These are phyloP conservation scores for Ceratobasidium sp. DNA, from an alignment of 1,284 basidiomycete genomes.

Conservation along the genomic window DNA sequence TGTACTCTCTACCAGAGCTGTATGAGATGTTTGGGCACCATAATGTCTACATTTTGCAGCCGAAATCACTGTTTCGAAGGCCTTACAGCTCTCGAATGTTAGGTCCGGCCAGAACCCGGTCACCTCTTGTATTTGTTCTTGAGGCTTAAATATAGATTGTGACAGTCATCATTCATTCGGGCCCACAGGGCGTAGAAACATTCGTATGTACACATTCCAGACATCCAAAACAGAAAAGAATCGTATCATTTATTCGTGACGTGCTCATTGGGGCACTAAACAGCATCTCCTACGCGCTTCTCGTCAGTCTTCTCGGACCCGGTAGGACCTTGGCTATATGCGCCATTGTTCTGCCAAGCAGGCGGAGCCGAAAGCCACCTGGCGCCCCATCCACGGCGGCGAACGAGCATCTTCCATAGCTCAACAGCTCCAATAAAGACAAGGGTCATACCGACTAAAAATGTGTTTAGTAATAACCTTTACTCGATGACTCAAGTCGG, in stretches of 20 bases:
- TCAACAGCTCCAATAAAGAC: slow-evolving; percentile 42
- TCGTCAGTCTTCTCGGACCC: slow-evolving; percentile 17
- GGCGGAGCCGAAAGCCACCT: slow-evolving; percentile 38
- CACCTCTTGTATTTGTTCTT: neutral
- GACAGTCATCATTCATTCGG: slow-evolving; percentile 5
- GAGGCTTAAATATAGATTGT: neutral
- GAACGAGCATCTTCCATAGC: slow-evolving; percentile 43
- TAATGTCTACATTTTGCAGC: too few species aligned
- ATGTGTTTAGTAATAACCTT: neutral
- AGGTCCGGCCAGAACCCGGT: too few species aligned
- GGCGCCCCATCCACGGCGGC: slow-evolving; percentile 40
- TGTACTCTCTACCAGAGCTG: too few species aligned
- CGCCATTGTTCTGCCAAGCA: slow-evolving; percentile 20
- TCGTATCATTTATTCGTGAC: slow-evolving; percentile 4
- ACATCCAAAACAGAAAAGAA: slow-evolving; percentile 4
- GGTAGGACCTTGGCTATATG: slow-evolving; percentile 2
- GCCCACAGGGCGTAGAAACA: slow-evolving; percentile 2
- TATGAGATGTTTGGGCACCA: too few species aligned
- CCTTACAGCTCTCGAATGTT: too few species aligned
- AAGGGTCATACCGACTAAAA: slow-evolving; percentile 33
- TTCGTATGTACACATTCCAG: slow-evolving; percentile 6
- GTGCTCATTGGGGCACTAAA: neutral
- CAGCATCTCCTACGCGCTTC: slow-evolving; percentile 35
- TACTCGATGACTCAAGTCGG: neutral
- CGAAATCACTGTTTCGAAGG: too few species aligned